These are phyloP conservation scores for Panellus pusillus DNA, from an alignment of 768 basidiomycete species.

Conservation along the genomic window DNA sequence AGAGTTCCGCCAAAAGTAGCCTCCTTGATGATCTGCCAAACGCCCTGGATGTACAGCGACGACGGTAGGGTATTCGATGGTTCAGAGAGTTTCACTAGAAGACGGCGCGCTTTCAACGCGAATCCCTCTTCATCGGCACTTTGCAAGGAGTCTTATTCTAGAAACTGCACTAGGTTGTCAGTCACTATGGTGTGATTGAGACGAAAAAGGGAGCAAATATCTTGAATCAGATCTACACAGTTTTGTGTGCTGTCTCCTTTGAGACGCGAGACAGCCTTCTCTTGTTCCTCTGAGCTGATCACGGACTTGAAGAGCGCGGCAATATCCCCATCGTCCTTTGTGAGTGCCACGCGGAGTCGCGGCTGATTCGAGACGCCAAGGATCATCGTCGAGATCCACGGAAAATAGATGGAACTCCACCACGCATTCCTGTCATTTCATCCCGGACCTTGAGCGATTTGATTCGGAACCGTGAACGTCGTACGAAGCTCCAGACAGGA, in stretches of 20 bases:
- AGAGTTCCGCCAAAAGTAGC: conserved; percentile 29
- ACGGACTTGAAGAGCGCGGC: conserved; percentile 9
- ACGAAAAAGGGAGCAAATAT: conserved; percentile 2
- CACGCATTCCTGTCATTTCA: neutral
- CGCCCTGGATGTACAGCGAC: conserved; percentile 26
- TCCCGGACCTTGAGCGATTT: conserved; percentile 13
- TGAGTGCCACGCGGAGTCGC: conserved; percentile 17
- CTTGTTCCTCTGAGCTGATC: conserved; percentile 6
- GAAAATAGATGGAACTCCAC: neutral
- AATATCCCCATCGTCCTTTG: conserved; percentile 22
- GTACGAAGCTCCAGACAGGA: conserved; percentile 22
- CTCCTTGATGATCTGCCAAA: conserved; percentile 22
- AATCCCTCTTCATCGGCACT: conserved; percentile 8
- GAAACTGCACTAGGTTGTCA: conserved; percentile 6
- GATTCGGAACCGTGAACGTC: conserved; percentile 20
- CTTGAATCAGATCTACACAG: conserved; percentile 23
- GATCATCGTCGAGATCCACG: conserved; percentile 7
- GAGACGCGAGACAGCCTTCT: conserved; percentile 17
- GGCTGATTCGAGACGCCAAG: conserved; percentile 18
- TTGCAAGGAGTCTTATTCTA: conserved; percentile 19
- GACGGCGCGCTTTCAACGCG: conserved; percentile 24
- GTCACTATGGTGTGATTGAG: neutral
- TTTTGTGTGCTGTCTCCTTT: conserved; percentile 21
- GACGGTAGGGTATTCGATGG: conserved; percentile 25
- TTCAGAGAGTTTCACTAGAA: conserved; percentile 26